Base-by-base conservation (phyloP, 2,329 filamentous ascomycete species). In the Lomentospora prolificans region DNA sequence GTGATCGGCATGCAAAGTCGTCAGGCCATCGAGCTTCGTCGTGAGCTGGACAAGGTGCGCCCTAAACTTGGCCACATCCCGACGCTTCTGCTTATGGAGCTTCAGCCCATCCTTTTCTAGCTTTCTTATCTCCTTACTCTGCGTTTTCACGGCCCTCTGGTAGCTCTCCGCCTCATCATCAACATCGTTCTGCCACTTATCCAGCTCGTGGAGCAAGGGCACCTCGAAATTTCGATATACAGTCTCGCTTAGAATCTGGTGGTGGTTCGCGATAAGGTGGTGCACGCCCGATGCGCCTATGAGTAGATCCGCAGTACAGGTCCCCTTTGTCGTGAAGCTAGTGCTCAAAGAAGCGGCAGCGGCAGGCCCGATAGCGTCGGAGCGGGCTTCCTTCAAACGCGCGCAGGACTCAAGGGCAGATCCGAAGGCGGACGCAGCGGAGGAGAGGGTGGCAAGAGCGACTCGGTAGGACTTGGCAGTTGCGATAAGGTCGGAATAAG, bases 191-290 rank as follows among this genome's bases (percentile, higher is more conserved):
- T 77, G 76, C 82, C 83, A 87, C 60, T 77, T 77, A 66, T 87
- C 84, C 28, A 86, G 72, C 68, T 86, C 84, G 69, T 86, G 82
- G n/a, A 86, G 73, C 22, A 87, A 71, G 3, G 84, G 84, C 36
- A 86, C 82, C 67, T 87, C 84, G 65, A 87, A 86, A 57, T 75
- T 76, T 55, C 83, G 75, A 67, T 87, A 86, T 7, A 87, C 81
- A 0, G 82, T 86, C 68, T 87, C 84, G 60, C 77, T 81, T 3
- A 87, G 75, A 62, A 87, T 86, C 64, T 86, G 82, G 66, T 85
- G 81, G 71, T 87, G 84, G 69, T 86, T 87, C 50, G 83, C 83
- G 57, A 86, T 74, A 19, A 87, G 74, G 63, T 86, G 81, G 65
- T 87, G 84, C 41, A 86, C 75, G 33, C 84, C 84, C 31, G 80